These are phyloP conservation scores for Aspergillus pseudonomiae DNA, from an alignment of 2,329 filamentous ascomycete genomes.

Conservation along the genomic window DNA sequence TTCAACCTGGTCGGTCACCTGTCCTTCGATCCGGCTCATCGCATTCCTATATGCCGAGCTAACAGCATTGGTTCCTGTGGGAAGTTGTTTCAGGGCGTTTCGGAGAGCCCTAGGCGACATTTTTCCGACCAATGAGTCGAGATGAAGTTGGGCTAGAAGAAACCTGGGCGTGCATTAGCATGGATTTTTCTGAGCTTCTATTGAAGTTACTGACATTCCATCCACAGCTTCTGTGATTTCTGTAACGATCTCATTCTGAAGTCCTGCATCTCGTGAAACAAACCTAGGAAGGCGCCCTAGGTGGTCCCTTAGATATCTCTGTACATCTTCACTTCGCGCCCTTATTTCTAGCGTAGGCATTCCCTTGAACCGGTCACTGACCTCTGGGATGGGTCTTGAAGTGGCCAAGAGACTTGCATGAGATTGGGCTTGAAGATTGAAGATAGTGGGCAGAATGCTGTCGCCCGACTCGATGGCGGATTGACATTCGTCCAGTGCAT, in stretches of 20 bases:
- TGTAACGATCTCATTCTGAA: not conserved
- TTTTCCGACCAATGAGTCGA: slow-evolving; percentile 23
- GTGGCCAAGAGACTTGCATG: not conserved
- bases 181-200: too few species aligned
- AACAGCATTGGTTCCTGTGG: not conserved
- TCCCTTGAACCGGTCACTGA: not conserved
- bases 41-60: slow-evolving; percentile 19
- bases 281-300: not conserved
- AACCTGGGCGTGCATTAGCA: slow-evolving; percentile 19
- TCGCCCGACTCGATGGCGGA: not conserved
- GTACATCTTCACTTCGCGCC: not conserved
- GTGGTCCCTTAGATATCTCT: not conserved
- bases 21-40: slow-evolving; percentile 48
- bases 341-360: not conserved
- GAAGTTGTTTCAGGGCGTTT: not conserved
- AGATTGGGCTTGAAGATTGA: not conserved
- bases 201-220: slow-evolving; percentile 36
- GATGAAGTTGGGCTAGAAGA: slow-evolving; percentile 28
- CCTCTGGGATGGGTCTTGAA: not conserved
- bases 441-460: not conserved
- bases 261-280: not conserved
- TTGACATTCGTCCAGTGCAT: not conserved
- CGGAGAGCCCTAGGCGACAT: slow-evolving; percentile 25
- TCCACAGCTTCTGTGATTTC: slow-evolving; percentile 27
- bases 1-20: slow-evolving; percentile 32